Base-by-base conservation (phyloP, 305 asterid species). In the Solanum hybrid region DNA sequence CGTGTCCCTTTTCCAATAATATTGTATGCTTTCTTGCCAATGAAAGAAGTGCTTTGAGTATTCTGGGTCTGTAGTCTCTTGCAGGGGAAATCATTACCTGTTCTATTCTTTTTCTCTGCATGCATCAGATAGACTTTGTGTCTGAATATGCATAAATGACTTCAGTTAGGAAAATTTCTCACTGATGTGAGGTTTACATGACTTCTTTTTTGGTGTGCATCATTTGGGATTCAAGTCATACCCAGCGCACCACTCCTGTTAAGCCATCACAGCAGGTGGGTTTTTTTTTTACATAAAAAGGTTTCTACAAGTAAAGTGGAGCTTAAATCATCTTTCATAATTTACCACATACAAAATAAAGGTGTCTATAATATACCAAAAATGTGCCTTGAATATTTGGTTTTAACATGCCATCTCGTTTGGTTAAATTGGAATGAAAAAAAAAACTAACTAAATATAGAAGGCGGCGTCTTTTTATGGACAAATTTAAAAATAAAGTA, bases 61-160 rank as follows among this genome's bases (percentile, higher is more conserved):
- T 60, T 85, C 88, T 85, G 56, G 77, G 34, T 64, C 42, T 34
- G 22, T 60, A 10, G 31, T 60, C 56, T 42, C 71, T 14, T 81
- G 71, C 37, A 81, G 69, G 51, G 72, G 32, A 85, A 85, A 60
- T 0, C 78, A 32, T 85, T n/a, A 10, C 3, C 77, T 60, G 34
- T 22, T 20, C 88, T 85, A 34, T 37, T 37, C 87, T 34, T 60
- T 85, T 85, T 20, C 77, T 60, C 77, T 85, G 77, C 46, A 22
- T 85, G 51, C 34, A 85, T 85, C 77, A 60, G 37, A 64, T 84
- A 32, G 10, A 85, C 29, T 56, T 85, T 22, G 42, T 60, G n/a
- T 85, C 77, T 34, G 77, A 85, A 22, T 85, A 85, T 60, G 88
- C 56, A 85, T 12, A 85, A 85, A 32, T 85, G 51, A 27, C 51